Base-by-base conservation (phyloP, 2,329 filamentous ascomycete species). In the Clarireedia homoeocarpa region DNA sequence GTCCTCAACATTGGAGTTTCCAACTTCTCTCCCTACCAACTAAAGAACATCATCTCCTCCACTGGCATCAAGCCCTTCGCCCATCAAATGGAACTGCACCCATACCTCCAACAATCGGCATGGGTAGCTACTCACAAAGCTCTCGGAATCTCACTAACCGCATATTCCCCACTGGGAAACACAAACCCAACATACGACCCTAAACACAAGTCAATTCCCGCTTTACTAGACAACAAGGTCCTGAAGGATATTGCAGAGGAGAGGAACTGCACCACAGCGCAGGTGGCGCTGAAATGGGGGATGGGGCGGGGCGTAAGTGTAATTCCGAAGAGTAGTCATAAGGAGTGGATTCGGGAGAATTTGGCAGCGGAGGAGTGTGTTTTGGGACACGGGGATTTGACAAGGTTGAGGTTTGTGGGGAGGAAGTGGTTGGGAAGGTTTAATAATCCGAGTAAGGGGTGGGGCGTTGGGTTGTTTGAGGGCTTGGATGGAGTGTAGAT, bases 81-180 rank as follows among this genome's bases (percentile, higher is more conserved):
- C 61, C 90, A 92, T 79, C 88, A 92, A 72, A 80, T 89, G 69
- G 88, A 91, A 72, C 78, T 91, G 15, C 87, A 91, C 73, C 88
- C 86, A 27, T 86, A 86, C 74, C 84, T 86, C 75, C 86, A 86
- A 2, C 88, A 85, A 24, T 52, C 60, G 1, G 40, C 56, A 2
- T 69, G 64, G 56, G 52, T 64, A 15, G 34, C 59, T 7, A 64
- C 63, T 48, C 64, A 70, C 6, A 48, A 53, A 34, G 56, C 61
- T 10, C 54, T 68, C n/a, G 63, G 64, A 12, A 71, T 73, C 38
- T 63, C 67, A 36, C 64, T 71, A 1, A 59, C 70, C 1, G 68
- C 70, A 6, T 71, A 71, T 59, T 69, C 67, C 24, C 70, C 70
- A 1, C 60, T 71, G 0, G 70, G 69, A 23, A 74, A 77, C 55